Conservation (phyloP, 768 basidiomycete genomes). For the Russula foetens region DNA sequence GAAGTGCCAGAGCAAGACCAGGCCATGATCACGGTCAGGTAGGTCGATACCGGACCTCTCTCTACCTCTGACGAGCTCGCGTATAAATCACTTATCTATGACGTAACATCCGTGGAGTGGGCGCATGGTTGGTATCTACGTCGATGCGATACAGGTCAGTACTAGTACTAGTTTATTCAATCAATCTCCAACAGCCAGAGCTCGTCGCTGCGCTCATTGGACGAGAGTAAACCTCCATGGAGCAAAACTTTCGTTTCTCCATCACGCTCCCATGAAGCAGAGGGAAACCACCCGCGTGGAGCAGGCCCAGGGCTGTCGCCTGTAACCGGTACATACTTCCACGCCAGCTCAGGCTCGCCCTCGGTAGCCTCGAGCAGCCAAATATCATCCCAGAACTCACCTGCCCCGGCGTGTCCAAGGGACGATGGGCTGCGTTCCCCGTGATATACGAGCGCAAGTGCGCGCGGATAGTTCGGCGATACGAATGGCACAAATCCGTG, state of each 20-base stretch:
- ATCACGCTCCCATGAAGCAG: background rate
- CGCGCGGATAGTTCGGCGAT: slow-evolving; percentile 11
- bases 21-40: slow-evolving; percentile 47
- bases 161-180: background rate
- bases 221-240: slow-evolving; percentile 33
- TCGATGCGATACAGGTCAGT: too few species aligned
- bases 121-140: too few species aligned
- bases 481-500: slow-evolving; percentile 29
- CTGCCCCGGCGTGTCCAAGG: slow-evolving; percentile 34
- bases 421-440: slow-evolving; percentile 32
- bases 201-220: slow-evolving; percentile 35
- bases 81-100: too few species aligned
- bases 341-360: background rate
- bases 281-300: background rate
- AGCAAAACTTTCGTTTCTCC: background rate
- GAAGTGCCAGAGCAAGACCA: slow-evolving; percentile 69
- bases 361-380: slow-evolving; percentile 28
- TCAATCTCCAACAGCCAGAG: slow-evolving; percentile 34
- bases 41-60: background rate
- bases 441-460: slow-evolving; percentile 29
- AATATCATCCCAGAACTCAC: slow-evolving; percentile 33
- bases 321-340: background rate
- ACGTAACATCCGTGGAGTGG: too few species aligned
- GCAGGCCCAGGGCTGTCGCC: background rate
- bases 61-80: too few species aligned